Evolutionary conservation across 192 early-diverging fungal genomes (phyloP).

Genomic region (Backusella westeae): DNA sequence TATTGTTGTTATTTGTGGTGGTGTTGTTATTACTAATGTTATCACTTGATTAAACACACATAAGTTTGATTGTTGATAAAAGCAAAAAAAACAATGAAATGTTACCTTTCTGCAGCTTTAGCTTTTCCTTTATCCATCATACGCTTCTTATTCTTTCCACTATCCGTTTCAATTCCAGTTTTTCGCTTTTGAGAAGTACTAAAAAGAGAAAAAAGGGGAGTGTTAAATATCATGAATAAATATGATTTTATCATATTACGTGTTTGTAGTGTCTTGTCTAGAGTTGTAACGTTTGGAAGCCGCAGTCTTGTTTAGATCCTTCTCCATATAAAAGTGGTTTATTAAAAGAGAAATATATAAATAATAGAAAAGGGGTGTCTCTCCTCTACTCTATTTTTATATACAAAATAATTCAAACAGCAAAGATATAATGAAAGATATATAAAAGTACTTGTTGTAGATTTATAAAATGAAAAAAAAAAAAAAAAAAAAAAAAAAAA

Average conservation of each 20-base stretch:
- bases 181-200: constrained; percentile 9
- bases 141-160: not conserved
- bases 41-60: not conserved
- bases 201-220: not conserved
- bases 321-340: constrained; percentile 4
- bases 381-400: constrained; percentile 4
- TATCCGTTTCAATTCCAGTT: constrained; percentile 3
- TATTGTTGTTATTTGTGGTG: no score
- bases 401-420: not conserved
- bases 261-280: not conserved
- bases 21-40: not conserved
- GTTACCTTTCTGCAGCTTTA: constrained; percentile 1
- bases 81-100: not conserved
- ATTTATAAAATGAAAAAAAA: not conserved
- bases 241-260: not conserved
- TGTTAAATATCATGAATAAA: no score
- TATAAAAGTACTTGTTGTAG: not conserved
- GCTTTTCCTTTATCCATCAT: constrained; percentile 10
- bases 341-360: not conserved
- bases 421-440: not conserved
- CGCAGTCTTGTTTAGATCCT: not conserved
- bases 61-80: not conserved
- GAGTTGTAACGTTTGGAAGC: constrained; percentile 8
- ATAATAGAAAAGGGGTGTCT: not conserved
- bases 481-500: not conserved